Conservation (phyloP, 345 rosid species). For the Salix arbutifolia region DNA sequence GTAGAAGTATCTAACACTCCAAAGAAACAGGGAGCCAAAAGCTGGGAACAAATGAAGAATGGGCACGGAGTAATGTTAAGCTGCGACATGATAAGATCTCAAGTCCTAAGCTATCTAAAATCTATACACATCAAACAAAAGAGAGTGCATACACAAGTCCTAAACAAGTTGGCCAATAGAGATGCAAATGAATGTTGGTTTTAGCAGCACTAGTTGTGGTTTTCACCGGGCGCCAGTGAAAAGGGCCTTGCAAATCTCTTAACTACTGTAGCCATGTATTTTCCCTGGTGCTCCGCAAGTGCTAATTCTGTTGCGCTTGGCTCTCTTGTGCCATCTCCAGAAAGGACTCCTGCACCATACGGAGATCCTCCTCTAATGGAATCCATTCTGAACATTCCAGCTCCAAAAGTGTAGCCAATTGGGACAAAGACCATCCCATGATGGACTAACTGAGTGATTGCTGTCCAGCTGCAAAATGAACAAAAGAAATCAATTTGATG, state of each 20-base stretch:
- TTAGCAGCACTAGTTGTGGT: background rate
- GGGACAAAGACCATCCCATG: conserved; percentile 90
- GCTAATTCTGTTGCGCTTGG: conserved; percentile 64
- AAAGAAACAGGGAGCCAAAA: background rate
- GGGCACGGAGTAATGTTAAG: background rate
- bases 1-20: background rate
- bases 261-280: conserved; percentile 63
- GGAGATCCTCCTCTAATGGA: conserved; percentile 70
- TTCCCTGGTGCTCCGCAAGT: conserved; percentile 77
- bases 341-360: conserved; percentile 63
- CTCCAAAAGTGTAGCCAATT: conserved; percentile 76
- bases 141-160: background rate
- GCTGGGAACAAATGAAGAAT: background rate
- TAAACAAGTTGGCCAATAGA: background rate
- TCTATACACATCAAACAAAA: background rate
- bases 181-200: background rate
- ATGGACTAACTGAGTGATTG: conserved; percentile 71
- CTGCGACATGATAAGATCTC: background rate
- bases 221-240: background rate
- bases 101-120: background rate
- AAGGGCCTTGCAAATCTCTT: conserved; percentile 50
- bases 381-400: conserved; percentile 78
- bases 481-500: background rate
- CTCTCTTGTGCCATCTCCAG: conserved; percentile 74
- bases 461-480: conserved; percentile 49